Evolutionary conservation across 306 rosid genomes (phyloP).

Genomic region (Lathyrus oleraceus): DNA sequence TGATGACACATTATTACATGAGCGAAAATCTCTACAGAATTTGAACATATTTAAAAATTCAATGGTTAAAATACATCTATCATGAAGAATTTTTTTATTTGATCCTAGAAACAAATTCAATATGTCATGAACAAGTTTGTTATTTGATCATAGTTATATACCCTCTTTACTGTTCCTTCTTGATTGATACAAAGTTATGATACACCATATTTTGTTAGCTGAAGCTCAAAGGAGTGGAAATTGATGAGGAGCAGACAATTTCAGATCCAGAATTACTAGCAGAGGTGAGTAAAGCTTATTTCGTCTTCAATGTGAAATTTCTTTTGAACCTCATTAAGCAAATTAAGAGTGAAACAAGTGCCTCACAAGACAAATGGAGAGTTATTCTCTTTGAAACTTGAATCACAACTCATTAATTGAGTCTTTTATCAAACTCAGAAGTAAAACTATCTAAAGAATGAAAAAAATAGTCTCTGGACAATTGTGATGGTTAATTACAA

Average conservation of each 20-base stretch:
- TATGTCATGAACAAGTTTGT: no score
- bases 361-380: conserved; percentile 6
- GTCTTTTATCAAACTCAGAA: background rate
- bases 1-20: conserved; percentile 17
- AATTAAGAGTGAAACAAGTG: background rate
- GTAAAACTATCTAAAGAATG: background rate
- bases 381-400: conserved; percentile 22
- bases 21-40: background rate
- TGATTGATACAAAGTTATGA: conserved; percentile 13
- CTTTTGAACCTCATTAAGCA: conserved; percentile 15
- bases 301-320: conserved; percentile 1
- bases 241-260: conserved; percentile 86
- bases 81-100: conserved; percentile 9
- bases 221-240: conserved; percentile 72
- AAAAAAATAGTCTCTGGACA: background rate
- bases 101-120: conserved; percentile 5
- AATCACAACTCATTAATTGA: background rate
- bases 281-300: conserved; percentile 54
- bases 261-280: conserved; percentile 65
- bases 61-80: conserved; percentile 20
- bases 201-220: conserved; percentile 48
- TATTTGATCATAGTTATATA: no score
- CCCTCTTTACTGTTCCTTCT: conserved; percentile 26
- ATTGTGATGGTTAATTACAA: background rate
- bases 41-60: conserved; percentile 25